These are phyloP conservation scores for Diplogelasinospora grovesii DNA, from an alignment of 495 filamentous ascomycete genomes.

Conservation along the genomic window DNA sequence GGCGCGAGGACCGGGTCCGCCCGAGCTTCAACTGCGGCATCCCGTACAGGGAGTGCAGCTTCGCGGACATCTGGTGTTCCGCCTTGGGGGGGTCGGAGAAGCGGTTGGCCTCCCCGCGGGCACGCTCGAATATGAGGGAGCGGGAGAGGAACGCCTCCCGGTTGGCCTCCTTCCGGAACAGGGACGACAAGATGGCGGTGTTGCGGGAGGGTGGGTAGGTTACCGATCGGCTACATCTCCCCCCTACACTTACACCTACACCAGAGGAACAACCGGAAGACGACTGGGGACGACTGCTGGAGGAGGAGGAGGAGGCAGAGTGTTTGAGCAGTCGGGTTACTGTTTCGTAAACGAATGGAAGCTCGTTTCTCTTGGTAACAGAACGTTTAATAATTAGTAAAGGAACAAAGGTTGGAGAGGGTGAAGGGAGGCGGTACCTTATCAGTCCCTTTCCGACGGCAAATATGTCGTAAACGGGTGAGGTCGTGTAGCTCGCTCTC, in stretches of 20 bases:
- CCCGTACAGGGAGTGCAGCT: constrained; percentile 57
- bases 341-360: constrained; percentile 32
- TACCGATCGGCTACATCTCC: too few relatives aligned
- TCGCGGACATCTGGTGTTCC: constrained; percentile 51
- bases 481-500: constrained; percentile 41
- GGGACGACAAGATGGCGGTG: constrained; percentile 35
- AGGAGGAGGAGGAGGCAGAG: constrained; percentile 18
- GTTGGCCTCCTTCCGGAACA: constrained; percentile 33
- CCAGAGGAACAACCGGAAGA: too few relatives aligned
- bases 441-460: constrained; percentile 20
- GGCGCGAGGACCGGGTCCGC: constrained; percentile 17
- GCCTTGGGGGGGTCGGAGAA: constrained; percentile 8
- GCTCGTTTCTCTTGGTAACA: constrained; percentile 1
- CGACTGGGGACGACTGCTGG: constrained; percentile 3
- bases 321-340: constrained; percentile 31
- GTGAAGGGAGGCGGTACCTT: constrained; percentile 15
- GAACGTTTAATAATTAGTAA: not conserved
- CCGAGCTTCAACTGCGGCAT: constrained; percentile 30
- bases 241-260: too few relatives aligned
- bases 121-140: constrained; percentile 48
- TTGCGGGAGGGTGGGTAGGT: constrained; percentile 39
- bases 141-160: constrained; percentile 40
- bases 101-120: constrained; percentile 18
- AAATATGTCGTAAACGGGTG: constrained; percentile 40
- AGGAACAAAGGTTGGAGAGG: not conserved